phyloP scores from a whole-genome alignment of 495 filamentous ascomycete genomes.

The Penicillium bialowiezense region DNA sequence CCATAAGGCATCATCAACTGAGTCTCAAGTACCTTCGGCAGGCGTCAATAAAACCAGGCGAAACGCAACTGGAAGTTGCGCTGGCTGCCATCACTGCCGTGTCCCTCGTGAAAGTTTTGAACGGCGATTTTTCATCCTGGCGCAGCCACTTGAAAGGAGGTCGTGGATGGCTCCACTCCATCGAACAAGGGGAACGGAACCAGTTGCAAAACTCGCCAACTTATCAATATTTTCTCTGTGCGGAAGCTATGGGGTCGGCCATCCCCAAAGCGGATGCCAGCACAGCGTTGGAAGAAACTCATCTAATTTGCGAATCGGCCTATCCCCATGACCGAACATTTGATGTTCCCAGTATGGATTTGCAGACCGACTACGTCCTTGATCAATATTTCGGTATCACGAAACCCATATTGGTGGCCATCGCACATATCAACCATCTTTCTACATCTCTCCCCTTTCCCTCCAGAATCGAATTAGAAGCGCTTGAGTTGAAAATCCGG shows the following conservation, averaged over 20 bases:
- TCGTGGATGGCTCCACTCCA: background rate
- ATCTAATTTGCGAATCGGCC: background rate
- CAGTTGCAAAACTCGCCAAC: background rate
- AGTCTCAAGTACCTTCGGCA: background rate
- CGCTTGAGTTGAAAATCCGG: background rate
- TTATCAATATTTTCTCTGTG: background rate
- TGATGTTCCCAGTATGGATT: background rate
- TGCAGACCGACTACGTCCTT: background rate
- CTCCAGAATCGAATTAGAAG: background rate
- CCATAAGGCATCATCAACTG: background rate
- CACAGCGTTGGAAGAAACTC: too few relatives aligned
- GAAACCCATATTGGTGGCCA: background rate
- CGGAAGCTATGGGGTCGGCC: background rate
- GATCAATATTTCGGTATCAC: background rate
- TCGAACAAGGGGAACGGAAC: background rate
- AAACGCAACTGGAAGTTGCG: background rate
- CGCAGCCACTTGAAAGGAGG: background rate
- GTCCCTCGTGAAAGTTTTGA: background rate
- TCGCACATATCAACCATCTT: background rate
- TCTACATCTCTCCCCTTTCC: background rate
- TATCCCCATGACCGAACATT: background rate
- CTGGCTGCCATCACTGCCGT: background rate
- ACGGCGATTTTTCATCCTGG: background rate
- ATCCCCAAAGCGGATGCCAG: background rate
- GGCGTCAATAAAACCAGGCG: background rate